These are phyloP conservation scores for Geotrichum reessii DNA, from an alignment of 1,139 yeast genomes.

Conservation along the genomic window DNA sequence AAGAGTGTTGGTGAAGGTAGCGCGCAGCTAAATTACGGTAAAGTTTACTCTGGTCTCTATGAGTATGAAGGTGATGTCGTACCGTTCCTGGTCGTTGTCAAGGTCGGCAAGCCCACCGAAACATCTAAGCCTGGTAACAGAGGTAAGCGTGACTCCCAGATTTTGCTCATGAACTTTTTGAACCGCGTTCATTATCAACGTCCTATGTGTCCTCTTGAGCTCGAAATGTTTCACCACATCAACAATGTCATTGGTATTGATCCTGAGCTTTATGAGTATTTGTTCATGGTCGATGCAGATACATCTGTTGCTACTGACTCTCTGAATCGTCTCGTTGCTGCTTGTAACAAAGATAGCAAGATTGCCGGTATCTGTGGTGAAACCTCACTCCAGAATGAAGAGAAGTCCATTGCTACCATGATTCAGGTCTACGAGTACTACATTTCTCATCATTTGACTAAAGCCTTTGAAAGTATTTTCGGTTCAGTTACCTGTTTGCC, in stretches of 20 bases:
- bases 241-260: slow-evolving; percentile 41
- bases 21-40: slow-evolving; percentile 37
- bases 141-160: slow-evolving; percentile 43
- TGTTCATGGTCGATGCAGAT: slow-evolving; percentile 42
- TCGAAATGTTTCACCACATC: slow-evolving; percentile 40
- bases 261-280: slow-evolving; percentile 40
- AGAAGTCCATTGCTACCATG: slow-evolving; percentile 39
- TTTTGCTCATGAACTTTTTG: slow-evolving; percentile 38
- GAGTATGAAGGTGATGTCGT: slow-evolving; percentile 40
- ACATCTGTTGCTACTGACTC: slow-evolving; percentile 38
- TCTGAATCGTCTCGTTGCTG: slow-evolving; percentile 37
- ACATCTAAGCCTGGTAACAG: slow-evolving; percentile 38
- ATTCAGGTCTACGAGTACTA: slow-evolving; percentile 42
- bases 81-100: slow-evolving; percentile 39
- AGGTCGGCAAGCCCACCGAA: slow-evolving; percentile 39
- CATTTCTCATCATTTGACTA: slow-evolving; percentile 41
- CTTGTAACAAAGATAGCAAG: slow-evolving; percentile 36
- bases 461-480: slow-evolving; percentile 40
- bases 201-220: slow-evolving; percentile 40
- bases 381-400: slow-evolving; percentile 39
- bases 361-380: slow-evolving; percentile 42
- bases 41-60: slow-evolving; percentile 40
- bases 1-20: slow-evolving; percentile 40
- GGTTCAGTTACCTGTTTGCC: slow-evolving; percentile 42
- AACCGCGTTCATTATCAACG: slow-evolving; percentile 38